These are phyloP conservation scores for Phylloporus arenicola DNA, from an alignment of 768 basidiomycete genomes.

Conservation along the genomic window DNA sequence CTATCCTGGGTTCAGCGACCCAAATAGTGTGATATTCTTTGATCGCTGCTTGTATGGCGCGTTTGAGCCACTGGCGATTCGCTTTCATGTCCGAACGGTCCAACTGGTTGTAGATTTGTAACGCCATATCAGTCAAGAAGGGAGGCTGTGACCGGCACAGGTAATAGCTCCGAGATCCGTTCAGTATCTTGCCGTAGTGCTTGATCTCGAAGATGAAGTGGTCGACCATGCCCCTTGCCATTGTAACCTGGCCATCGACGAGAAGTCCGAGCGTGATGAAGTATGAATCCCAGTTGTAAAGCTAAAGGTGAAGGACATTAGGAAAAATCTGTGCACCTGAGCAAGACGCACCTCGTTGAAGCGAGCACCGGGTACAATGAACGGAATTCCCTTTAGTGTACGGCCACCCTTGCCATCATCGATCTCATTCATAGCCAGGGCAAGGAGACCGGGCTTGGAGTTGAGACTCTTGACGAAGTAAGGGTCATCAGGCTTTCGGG, in stretches of 20 bases:
- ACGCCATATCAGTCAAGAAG: constrained; percentile 97
- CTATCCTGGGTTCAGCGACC: constrained; percentile 92
- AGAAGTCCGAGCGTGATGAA: constrained; percentile 92
- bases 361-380: constrained; percentile 93
- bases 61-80: constrained; percentile 89
- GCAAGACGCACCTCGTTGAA: constrained; percentile 77
- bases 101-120: constrained; percentile 96
- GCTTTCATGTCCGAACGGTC: constrained; percentile 72
- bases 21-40: constrained; percentile 99
- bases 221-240: constrained; percentile 98
- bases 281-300: constrained; percentile 95
- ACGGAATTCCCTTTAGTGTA: constrained; percentile 88
- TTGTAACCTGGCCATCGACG: constrained; percentile 87
- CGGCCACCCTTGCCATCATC: constrained; percentile 74
- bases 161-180: constrained; percentile 94
- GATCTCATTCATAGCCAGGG: constrained; percentile 91
- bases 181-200: constrained; percentile 95
- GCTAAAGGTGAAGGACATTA: constrained; percentile 37
- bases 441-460: constrained; percentile 88
- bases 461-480: constrained; percentile 89
- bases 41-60: constrained; percentile 94
- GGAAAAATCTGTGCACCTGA: not conserved
- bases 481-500: constrained; percentile 81
- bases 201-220: constrained; percentile 99
- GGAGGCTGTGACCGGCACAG: constrained; percentile 95